Base-by-base conservation (phyloP, 164 flowering plant species). In the Platanus orientalis region DNA sequence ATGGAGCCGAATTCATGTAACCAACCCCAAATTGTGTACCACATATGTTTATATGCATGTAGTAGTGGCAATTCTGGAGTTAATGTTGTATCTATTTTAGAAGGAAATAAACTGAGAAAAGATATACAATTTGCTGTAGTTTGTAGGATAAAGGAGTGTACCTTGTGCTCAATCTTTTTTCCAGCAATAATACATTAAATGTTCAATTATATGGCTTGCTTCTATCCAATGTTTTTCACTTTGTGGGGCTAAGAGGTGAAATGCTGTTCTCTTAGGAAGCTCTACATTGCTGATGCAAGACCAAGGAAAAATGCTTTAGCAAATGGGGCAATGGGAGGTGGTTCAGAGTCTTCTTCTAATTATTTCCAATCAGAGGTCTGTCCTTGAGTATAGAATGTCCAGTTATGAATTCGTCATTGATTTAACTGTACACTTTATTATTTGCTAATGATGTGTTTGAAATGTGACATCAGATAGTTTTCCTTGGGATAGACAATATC, bases 301-400 rank as follows among this genome's bases (percentile, higher is more conserved):
- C 99, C 99, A n/a, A 83, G 97, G 62, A 95, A 88, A 81, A 95
- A 95, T 82, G 97, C 99, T 60, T 76, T 95, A 69, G 99, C 99
- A 53, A 95, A 95, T 83, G 96, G 97, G 1, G 99, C 99, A 34
- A 85, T 89, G 96, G 99, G 99, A 70, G 99, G 99, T 68, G 97
- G 99, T 58, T 95, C 99, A 24, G 99, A 95, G 81, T 95, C 99
- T 39, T 88, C 99, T 27, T 77, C 99, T 66, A 84, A 95, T 73
- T 95, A 95, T 76, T 86, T 82, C 63, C 97, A 92, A 54, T 88
- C 92, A 54, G 99, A 95, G 97, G 99, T 92, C 45, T 73, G 79
- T 76, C 44, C 28, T 34, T 50, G 62, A 58, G n/a, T 70, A 72
- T 69, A 50, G 42, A 42, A 30, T 64, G 26, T 58, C 25, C 17